phyloP scores from a whole-genome alignment of 257 asterid genomes.

The Jacaranda copaia region DNA sequence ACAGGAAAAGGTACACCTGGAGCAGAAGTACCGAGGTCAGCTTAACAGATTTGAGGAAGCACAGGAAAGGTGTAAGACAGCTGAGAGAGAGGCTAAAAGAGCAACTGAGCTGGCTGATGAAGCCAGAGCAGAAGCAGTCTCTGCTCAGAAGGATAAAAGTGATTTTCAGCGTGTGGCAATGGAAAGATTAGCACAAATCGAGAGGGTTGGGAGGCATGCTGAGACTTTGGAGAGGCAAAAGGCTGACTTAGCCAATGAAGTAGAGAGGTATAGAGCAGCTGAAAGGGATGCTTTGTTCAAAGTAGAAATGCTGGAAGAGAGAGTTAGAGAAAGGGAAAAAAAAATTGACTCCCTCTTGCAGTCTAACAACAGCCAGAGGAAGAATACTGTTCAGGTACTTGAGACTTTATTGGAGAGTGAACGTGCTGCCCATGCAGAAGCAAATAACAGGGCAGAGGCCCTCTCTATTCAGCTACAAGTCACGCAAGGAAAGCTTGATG shows the following conservation, averaged over 20 bases:
- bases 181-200: constrained; percentile 86
- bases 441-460: constrained; percentile 82
- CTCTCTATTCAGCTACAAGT: constrained; percentile 87
- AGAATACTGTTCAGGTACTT: constrained; percentile 74
- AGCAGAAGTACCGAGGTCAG: constrained; percentile 79
- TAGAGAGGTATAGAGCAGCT: constrained; percentile 60
- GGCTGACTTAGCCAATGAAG: constrained; percentile 61
- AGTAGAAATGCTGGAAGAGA: constrained; percentile 67
- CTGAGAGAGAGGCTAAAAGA: constrained; percentile 87
- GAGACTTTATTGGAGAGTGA: constrained; percentile 78
- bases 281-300: constrained; percentile 78
- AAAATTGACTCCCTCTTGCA: constrained; percentile 77
- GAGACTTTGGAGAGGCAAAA: constrained; percentile 78
- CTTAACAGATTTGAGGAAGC: constrained; percentile 77
- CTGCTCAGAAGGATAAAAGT: constrained; percentile 80
- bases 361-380: constrained; percentile 77
- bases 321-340: constrained; percentile 77
- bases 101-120: constrained; percentile 88
- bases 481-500: constrained; percentile 79
- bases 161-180: constrained; percentile 75
- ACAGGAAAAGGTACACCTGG: constrained; percentile 80
- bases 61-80: constrained; percentile 80
- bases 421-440: constrained; percentile 86
- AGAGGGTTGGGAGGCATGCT: constrained; percentile 74
- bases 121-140: constrained; percentile 91